A percentile compares a stretch with the other conserved stretches of the same genome.
Evolutionary conservation across 73 alveolate genomes (phyloP).

Genomic region (Vitrella brassicaformis): DNA sequence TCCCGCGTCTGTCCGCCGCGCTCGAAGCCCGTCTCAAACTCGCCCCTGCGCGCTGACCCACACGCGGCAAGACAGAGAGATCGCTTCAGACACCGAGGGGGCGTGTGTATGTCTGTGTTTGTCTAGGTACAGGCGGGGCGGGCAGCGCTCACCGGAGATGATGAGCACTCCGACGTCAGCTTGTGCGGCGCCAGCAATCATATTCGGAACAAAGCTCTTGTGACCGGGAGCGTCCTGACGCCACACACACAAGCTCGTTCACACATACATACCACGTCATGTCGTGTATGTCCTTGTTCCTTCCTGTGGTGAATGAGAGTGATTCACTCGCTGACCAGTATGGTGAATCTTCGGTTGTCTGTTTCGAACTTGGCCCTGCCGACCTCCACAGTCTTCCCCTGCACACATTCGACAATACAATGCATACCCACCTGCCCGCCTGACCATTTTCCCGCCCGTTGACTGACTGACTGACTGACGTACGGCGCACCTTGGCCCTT

Average conservation of each 20-base stretch:
- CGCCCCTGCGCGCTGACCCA: conserved; percentile 96
- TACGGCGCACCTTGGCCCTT: conserved; percentile 10
- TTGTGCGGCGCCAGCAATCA: conserved; percentile 97
- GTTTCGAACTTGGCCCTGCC: conserved; percentile 96
- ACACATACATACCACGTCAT: too few species aligned
- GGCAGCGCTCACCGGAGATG: conserved; percentile 34
- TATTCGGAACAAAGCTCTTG: conserved; percentile 96
- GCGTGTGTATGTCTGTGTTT: neutral
- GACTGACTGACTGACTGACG: neutral
- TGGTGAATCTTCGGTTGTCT: conserved; percentile 11
- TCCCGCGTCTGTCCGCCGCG: conserved; percentile 98
- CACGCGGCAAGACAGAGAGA: too few species aligned
- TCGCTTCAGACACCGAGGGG: too few species aligned
- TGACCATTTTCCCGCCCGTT: too few species aligned
- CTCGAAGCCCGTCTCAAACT: conserved; percentile 98
- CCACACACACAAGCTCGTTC: too few species aligned
- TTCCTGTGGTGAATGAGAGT: too few species aligned
- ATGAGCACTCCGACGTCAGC: conserved; percentile 94
- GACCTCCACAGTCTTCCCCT: conserved; percentile 98
- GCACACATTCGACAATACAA: conserved; percentile 60
- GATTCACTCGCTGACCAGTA: neutral
- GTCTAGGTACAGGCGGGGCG: neutral
- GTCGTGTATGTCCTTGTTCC: too few species aligned
- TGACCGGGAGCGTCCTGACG: conserved; percentile 99
- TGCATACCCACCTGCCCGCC: too few species aligned